Evolutionary conservation across 225 moss, liverwort and hornwort species (phyloP).

Genomic region (Ulota crispa): DNA sequence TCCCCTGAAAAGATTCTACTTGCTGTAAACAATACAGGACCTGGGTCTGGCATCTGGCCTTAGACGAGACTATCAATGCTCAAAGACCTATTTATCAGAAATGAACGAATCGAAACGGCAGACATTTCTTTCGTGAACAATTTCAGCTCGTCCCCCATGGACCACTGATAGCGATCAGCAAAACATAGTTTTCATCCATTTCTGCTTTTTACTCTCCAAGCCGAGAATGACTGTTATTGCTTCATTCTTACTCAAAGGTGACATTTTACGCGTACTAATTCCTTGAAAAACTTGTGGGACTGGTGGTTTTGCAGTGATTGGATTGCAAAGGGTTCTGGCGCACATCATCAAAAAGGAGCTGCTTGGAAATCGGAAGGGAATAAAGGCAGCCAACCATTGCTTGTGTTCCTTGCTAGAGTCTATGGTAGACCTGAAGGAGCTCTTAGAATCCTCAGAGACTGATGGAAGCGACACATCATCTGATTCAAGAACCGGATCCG

Average conservation of each 20-base stretch:
- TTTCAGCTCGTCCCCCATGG: too few relatives aligned
- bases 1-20: background rate
- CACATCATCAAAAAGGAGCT: conserved; percentile 56
- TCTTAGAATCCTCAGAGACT: conserved; percentile 72
- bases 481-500: conserved; percentile 42
- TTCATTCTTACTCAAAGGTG: too few relatives aligned
- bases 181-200: too few relatives aligned
- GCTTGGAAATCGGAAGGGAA: conserved; percentile 48
- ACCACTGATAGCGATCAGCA: too few relatives aligned
- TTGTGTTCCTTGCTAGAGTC: conserved; percentile 74
- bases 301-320: conserved; percentile 64
- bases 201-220: too few relatives aligned
- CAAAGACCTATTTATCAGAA: background rate
- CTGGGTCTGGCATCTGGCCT: background rate
- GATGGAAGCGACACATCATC: conserved; percentile 58
- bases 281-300: background rate
- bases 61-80: background rate
- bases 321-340: conserved; percentile 67
- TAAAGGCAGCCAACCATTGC: conserved; percentile 65
- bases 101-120: background rate
- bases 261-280: too few relatives aligned
- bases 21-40: background rate
- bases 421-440: conserved; percentile 85
- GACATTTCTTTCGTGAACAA: background rate
- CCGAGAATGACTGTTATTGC: too few relatives aligned